Conservation (phyloP, 2,329 filamentous ascomycete species). For the Diaporthe citriasiana region DNA sequence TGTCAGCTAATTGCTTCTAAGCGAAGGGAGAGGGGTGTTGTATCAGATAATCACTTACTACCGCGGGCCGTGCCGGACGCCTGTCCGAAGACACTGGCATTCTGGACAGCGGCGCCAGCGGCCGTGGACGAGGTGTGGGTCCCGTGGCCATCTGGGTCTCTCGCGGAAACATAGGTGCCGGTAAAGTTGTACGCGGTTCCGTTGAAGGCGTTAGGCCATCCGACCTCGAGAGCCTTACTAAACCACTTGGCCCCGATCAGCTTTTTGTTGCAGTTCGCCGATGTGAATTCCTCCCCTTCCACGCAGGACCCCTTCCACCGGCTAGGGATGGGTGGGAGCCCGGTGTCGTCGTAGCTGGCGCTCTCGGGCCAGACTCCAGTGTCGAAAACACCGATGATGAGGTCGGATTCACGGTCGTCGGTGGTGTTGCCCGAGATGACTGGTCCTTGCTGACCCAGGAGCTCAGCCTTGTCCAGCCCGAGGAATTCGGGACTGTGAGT, state of each 20-base stretch:
- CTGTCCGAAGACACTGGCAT: background rate
- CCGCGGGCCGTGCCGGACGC: conserved; percentile 22
- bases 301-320: conserved; percentile 41
- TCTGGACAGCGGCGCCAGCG: background rate
- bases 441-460: background rate
- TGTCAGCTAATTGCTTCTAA: background rate
- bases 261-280: conserved; percentile 41
- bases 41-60: background rate
- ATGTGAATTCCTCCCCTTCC: conserved; percentile 29
- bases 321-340: conserved; percentile 36
- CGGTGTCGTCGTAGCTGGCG: conserved; percentile 40
- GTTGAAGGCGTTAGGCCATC: conserved; percentile 14
- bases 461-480: conserved; percentile 19
- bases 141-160: conserved; percentile 26
- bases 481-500: conserved; percentile 40
- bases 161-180: background rate
- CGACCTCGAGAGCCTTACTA: conserved; percentile 38
- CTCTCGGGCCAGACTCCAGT: conserved; percentile 43
- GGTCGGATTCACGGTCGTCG: conserved; percentile 20
- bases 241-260: conserved; percentile 41
- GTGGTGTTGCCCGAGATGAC: background rate
- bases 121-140: conserved; percentile 24
- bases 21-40: too few relatives aligned
- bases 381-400: conserved; percentile 42
- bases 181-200: conserved; percentile 24